A percentile compares a stretch with the other conserved stretches of the same genome.
Evolutionary conservation across 768 basidiomycete species (phyloP).

Genomic region (Russula lepida): DNA sequence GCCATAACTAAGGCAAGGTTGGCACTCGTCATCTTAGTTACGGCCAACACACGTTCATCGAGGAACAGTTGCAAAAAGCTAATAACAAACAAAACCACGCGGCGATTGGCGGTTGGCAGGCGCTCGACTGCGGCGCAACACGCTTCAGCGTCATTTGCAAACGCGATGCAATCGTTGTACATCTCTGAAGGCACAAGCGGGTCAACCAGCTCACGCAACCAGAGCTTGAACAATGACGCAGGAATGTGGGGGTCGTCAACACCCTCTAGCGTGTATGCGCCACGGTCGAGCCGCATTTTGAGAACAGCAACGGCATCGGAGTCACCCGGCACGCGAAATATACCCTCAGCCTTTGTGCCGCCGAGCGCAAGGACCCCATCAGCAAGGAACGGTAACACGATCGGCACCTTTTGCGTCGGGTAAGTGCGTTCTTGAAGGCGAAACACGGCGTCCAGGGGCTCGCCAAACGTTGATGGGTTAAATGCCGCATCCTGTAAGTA

Average conservation of each 20-base stretch:
- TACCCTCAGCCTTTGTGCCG: constrained; percentile 79
- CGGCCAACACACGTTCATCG: constrained; percentile 58
- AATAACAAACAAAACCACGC: constrained; percentile 80
- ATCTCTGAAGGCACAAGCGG: constrained; percentile 87
- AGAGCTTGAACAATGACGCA: constrained; percentile 85
- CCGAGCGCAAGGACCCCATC: constrained; percentile 87
- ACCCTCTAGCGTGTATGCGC: constrained; percentile 83
- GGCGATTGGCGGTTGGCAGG: constrained; percentile 78
- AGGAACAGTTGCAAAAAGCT: constrained; percentile 89
- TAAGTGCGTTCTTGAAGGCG: constrained; percentile 81
- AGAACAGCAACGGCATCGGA: constrained; percentile 80
- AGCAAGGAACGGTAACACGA: constrained; percentile 88
- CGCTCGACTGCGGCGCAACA: constrained; percentile 68
- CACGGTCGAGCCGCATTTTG: constrained; percentile 83
- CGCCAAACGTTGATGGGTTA: constrained; percentile 90
- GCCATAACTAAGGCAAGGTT: constrained; percentile 90
- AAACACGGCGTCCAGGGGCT: constrained; percentile 78
- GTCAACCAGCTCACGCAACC: constrained; percentile 86
- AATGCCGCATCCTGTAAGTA: constrained; percentile 74
- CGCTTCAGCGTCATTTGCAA: constrained; percentile 54
- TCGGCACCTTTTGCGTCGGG: constrained; percentile 76
- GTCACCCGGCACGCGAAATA: constrained; percentile 91
- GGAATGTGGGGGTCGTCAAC: constrained; percentile 88
- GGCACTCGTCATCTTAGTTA: constrained; percentile 85
- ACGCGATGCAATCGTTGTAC: constrained; percentile 83